phyloP scores from a whole-genome alignment of 768 basidiomycete species.

The Gelatoporia subvermispora region DNA sequence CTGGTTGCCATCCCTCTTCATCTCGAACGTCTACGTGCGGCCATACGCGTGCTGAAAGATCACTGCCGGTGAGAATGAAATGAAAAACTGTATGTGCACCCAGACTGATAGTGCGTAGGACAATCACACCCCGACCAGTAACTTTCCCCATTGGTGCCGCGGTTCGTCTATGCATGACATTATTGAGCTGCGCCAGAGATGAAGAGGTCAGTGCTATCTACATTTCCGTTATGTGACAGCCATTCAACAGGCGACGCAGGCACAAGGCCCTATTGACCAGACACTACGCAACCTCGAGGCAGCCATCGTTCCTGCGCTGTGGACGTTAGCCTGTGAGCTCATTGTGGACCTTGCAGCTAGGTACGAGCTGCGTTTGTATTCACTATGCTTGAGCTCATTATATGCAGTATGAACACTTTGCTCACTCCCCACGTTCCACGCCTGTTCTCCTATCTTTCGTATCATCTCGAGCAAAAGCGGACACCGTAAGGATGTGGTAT shows the following conservation, averaged over 20 bases:
- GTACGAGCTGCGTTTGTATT: slow-evolving; percentile 30
- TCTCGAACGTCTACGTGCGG: slow-evolving; percentile 56
- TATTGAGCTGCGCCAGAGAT: slow-evolving; percentile 42
- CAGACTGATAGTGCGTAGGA: slow-evolving; percentile 34
- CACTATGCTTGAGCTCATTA: neutral
- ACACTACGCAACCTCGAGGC: slow-evolving; percentile 51
- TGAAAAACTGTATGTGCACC: neutral
- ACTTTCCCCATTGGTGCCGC: slow-evolving; percentile 64
- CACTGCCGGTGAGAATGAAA: slow-evolving; percentile 33
- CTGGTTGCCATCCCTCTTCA: slow-evolving; percentile 47
- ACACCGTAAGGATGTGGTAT: slow-evolving; percentile 38
- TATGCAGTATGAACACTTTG: slow-evolving; percentile 44
- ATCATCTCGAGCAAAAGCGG: slow-evolving; percentile 56
- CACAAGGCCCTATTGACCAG: slow-evolving; percentile 45
- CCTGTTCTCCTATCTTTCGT: slow-evolving; percentile 47
- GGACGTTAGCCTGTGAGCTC: slow-evolving; percentile 49
- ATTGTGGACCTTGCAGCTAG: slow-evolving; percentile 42
- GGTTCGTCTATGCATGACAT: slow-evolving; percentile 44
- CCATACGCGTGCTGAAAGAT: slow-evolving; percentile 44
- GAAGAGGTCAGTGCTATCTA: slow-evolving; percentile 38
- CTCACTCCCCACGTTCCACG: slow-evolving; percentile 53
- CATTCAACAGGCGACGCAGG: slow-evolving; percentile 28
- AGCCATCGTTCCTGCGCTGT: slow-evolving; percentile 44
- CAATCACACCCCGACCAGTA: slow-evolving; percentile 55
- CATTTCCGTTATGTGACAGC: slow-evolving; percentile 1